phyloP scores from a whole-genome alignment of 345 rosid species.

The Bruguiera parviflora region DNA sequence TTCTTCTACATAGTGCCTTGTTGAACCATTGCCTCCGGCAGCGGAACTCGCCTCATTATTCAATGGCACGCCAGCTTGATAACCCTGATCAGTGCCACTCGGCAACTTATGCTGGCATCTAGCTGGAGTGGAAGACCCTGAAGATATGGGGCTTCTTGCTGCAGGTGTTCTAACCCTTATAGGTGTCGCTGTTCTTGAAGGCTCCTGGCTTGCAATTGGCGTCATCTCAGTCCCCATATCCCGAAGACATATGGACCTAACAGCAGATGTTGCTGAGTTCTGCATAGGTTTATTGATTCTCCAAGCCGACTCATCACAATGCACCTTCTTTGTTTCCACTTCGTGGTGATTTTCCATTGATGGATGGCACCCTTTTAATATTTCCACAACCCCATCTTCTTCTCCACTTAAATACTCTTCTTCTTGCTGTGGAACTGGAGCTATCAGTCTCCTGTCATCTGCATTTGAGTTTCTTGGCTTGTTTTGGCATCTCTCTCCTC shows the following conservation, averaged over 20 bases:
- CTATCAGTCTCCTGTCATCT: conserved; percentile 81
- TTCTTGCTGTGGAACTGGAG: conserved; percentile 70
- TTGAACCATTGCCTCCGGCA: conserved; percentile 14
- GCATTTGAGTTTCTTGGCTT: conserved; percentile 87
- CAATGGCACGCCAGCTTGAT: conserved; percentile 16
- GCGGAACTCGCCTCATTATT: conserved; percentile 24
- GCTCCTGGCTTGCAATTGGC: conserved; percentile 85
- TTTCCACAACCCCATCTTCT: conserved; percentile 43
- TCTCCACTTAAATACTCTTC: conserved; percentile 49
- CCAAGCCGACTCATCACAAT: conserved; percentile 67
- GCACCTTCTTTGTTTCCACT: conserved; percentile 70
- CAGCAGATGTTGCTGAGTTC: conserved; percentile 36
- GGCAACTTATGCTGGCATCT: conserved; percentile 40
- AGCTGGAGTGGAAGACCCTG: conserved; percentile 74
- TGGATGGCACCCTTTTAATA: conserved; percentile 27
- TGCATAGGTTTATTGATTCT: conserved; percentile 45
- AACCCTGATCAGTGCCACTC: conserved; percentile 16
- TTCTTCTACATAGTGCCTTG: conserved; percentile 20
- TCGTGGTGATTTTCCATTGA: conserved; percentile 29
- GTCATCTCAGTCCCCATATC: conserved; percentile 99
- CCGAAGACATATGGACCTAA: conserved; percentile 73
- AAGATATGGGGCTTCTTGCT: conserved; percentile 67
- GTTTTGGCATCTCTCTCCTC: conserved; percentile 46
- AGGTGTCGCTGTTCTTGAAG: conserved; percentile 83
- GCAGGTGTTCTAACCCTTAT: conserved; percentile 76